Conservation (phyloP, 352 stramenopile genomes). For the Salisapilia sapeloensis region DNA sequence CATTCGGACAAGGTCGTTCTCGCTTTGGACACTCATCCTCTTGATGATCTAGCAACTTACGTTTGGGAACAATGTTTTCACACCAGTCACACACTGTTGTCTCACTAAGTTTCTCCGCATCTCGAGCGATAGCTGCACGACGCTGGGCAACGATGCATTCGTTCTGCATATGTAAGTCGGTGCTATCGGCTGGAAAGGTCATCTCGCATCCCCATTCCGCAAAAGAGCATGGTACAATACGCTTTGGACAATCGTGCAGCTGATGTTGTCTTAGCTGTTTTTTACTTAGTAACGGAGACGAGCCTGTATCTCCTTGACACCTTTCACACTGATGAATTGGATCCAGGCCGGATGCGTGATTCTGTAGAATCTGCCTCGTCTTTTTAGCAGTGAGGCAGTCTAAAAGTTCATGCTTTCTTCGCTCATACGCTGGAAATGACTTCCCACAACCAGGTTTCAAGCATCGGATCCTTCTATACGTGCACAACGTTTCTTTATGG, state of each 20-base stretch:
- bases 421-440: conserved; percentile 12
- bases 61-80: conserved; percentile 34
- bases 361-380: conserved; percentile 19
- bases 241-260: conserved; percentile 23
- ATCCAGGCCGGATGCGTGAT: conserved; percentile 19
- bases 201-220: conserved; percentile 27
- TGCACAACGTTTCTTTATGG: conserved; percentile 21
- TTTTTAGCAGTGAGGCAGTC: conserved; percentile 13
- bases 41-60: conserved; percentile 49
- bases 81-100: conserved; percentile 49
- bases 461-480: conserved; percentile 20
- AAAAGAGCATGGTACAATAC: conserved; percentile 22
- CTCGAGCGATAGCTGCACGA: conserved; percentile 15
- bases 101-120: conserved; percentile 30
- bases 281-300: too few species aligned
- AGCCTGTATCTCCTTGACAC: conserved; percentile 18
- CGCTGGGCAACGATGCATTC: conserved; percentile 24
- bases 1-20: conserved; percentile 51
- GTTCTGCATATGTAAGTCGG: conserved; percentile 16
- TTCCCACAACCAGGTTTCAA: conserved; percentile 17
- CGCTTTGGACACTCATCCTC: conserved; percentile 55
- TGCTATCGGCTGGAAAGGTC: conserved; percentile 15
- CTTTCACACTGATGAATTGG: conserved; percentile 14
- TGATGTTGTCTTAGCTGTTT: conserved; percentile 24
- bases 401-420: conserved; percentile 15